Conservation (phyloP, 345 rosid genomes). For the Melaleuca quinquenervia region DNA sequence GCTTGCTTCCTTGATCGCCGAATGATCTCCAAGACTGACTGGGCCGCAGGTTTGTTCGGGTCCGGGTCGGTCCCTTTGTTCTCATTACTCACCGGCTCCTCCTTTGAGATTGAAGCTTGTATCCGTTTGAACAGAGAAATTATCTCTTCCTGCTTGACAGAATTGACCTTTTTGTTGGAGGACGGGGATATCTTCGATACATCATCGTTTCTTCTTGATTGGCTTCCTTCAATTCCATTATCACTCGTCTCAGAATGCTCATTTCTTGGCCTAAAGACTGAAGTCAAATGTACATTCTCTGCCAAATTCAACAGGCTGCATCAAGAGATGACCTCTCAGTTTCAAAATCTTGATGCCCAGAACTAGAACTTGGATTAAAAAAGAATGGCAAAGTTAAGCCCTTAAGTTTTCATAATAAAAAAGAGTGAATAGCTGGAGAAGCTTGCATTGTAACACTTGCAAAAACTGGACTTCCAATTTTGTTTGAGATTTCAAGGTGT, state of each 20-base stretch:
- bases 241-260: conserved; percentile 1
- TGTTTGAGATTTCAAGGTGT: background rate
- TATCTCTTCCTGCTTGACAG: conserved; percentile 35
- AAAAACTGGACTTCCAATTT: background rate
- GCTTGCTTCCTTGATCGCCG: conserved; percentile 11
- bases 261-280: background rate
- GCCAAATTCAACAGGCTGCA: conserved; percentile 70
- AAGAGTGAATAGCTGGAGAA: background rate
- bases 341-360: background rate
- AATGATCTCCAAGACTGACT: conserved; percentile 32
- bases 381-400: background rate
- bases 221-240: conserved; percentile 15
- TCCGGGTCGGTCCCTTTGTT: conserved; percentile 1
- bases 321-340: conserved; percentile 34
- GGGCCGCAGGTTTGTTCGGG: conserved; percentile 6
- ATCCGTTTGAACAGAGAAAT: conserved; percentile 41
- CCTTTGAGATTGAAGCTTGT: conserved; percentile 44
- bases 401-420: background rate
- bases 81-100: conserved; percentile 4
- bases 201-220: conserved; percentile 1
- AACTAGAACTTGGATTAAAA: background rate
- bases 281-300: conserved; percentile 35
- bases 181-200: background rate
- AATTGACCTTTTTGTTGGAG: conserved; percentile 3
- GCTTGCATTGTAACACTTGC: background rate